Percentiles rank a stretch among this genome's conserved stretches.
phyloP scores from a whole-genome alignment of 73 alveolate species.

The Durusdinium trenchii region DNA sequence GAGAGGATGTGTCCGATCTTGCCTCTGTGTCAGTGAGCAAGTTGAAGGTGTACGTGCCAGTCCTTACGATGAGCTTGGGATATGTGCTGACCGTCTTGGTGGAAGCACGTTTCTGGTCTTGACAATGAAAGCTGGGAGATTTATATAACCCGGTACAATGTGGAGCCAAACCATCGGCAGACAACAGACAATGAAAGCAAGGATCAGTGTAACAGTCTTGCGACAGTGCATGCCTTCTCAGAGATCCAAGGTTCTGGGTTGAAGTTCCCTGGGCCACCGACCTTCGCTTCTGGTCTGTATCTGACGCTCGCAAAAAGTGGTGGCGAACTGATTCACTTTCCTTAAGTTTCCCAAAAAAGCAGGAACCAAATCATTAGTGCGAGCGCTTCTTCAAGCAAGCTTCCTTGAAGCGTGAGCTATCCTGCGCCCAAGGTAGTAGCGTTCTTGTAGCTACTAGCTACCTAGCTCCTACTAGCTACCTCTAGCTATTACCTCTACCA shows the following conservation, averaged over 20 bases:
- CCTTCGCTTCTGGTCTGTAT: constrained; percentile 84
- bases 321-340: neutral
- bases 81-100: constrained; percentile 80
- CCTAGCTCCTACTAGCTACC: too few species aligned
- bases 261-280: constrained; percentile 83
- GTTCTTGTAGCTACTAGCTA: neutral
- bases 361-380: neutral
- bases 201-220: too few species aligned
- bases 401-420: neutral
- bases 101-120: constrained; percentile 90
- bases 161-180: too few species aligned
- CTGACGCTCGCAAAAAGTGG: neutral
- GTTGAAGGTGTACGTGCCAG: constrained; percentile 79
- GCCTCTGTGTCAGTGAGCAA: constrained; percentile 80
- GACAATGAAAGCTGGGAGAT: too few species aligned
- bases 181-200: too few species aligned
- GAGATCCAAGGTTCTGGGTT: too few species aligned
- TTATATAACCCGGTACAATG: too few species aligned
- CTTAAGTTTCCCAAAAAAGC: too few species aligned
- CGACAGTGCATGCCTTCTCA: too few species aligned
- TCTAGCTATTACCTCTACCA: too few species aligned
- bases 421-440: neutral
- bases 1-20: constrained; percentile 70
- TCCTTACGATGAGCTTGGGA: constrained; percentile 71
- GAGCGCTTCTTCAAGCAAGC: neutral